These are phyloP conservation scores for Hyphopichia fennica DNA, from an alignment of 1,139 yeast species.

Conservation along the genomic window DNA sequence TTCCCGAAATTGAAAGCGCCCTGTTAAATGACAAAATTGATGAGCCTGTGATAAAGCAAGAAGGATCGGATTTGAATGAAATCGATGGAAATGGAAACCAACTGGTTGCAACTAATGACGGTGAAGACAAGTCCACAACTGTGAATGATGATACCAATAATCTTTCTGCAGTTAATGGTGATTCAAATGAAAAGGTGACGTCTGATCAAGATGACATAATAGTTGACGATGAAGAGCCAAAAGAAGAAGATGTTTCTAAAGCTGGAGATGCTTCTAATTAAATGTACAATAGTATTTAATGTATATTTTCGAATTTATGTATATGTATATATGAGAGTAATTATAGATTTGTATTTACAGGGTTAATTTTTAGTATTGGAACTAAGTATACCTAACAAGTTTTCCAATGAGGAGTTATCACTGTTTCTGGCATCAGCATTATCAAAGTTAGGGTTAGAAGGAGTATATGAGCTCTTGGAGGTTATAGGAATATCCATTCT, in stretches of 20 bases:
- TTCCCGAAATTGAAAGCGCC: background rate
- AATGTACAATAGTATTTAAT: background rate
- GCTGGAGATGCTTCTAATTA: too few species aligned
- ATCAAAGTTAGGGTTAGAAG: slow-evolving; percentile 33
- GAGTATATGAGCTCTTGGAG: slow-evolving; percentile 22
- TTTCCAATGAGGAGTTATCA: slow-evolving; percentile 33
- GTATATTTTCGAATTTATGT: background rate
- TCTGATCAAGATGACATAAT: background rate
- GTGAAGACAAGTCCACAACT: too few species aligned
- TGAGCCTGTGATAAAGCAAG: too few species aligned
- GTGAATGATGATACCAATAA: too few species aligned
- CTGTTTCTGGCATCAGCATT: slow-evolving; percentile 36
- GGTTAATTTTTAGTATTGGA: background rate
- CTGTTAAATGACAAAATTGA: background rate
- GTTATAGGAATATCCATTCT: slow-evolving; percentile 18
- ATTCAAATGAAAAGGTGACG: background rate
- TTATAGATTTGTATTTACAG: slow-evolving; percentile 4
- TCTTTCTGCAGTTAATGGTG: too few species aligned
- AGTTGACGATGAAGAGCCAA: background rate
- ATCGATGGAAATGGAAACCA: too few species aligned
- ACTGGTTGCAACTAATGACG: too few species aligned
- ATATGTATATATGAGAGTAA: background rate
- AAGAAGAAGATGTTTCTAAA: background rate
- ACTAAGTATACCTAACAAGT: slow-evolving; percentile 14
- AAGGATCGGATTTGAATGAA: too few species aligned